phyloP scores from a whole-genome alignment of 2,329 filamentous ascomycete genomes.

The Xylaria digitata region DNA sequence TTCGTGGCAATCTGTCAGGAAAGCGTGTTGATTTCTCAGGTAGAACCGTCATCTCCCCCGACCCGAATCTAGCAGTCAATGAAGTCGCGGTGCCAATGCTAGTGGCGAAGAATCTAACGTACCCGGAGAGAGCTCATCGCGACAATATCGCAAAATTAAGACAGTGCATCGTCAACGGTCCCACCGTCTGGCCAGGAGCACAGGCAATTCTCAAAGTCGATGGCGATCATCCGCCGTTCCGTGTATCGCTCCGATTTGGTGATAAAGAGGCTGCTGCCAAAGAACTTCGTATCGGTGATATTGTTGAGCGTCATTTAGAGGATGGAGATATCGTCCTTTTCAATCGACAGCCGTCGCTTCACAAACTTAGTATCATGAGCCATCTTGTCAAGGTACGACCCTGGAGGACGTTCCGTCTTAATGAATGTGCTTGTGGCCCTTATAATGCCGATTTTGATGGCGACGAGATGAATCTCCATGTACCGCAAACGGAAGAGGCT shows the following conservation, averaged over 20 bases:
- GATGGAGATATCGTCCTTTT: constrained; percentile 97
- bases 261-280: constrained; percentile 78
- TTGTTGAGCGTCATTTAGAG: constrained; percentile 93
- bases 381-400: constrained; percentile 93
- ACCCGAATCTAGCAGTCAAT: constrained; percentile 93
- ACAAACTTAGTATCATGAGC: constrained; percentile 98
- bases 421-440: constrained; percentile 97
- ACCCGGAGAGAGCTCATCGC: constrained; percentile 86
- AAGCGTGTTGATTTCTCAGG: constrained; percentile 99
- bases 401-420: constrained; percentile 94
- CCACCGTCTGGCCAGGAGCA: constrained; percentile 85
- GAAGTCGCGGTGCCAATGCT: constrained; percentile 91
- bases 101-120: constrained; percentile 96
- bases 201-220: constrained; percentile 81
- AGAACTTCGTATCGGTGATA: constrained; percentile 81
- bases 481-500: constrained; percentile 97
- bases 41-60: constrained; percentile 95
- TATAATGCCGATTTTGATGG: constrained; percentile 99
- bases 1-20: constrained; percentile 94
- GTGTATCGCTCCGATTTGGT: constrained; percentile 80
- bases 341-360: constrained; percentile 96
- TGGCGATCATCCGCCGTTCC: constrained; percentile 63
- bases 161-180: constrained; percentile 78
- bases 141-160: constrained; percentile 88
- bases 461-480: constrained; percentile 98